Conservation (phyloP, 495 filamentous ascomycete species). For the Xylaria cubensis region DNA sequence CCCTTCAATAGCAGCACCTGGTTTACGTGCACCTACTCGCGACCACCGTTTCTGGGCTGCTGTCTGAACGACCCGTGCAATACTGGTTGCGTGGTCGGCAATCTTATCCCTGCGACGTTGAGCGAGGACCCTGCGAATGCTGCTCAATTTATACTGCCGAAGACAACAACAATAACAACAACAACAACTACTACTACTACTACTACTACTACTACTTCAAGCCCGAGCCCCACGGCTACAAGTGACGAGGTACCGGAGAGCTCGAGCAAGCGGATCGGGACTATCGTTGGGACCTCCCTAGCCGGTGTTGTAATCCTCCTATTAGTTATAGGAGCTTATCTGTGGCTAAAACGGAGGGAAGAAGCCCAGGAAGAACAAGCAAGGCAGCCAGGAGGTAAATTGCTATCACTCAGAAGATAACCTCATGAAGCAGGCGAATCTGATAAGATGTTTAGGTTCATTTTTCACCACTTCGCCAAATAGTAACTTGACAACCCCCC, state of each 20-base stretch:
- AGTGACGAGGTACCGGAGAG: neutral
- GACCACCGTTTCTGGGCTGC: conserved; percentile 45
- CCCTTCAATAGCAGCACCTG: conserved; percentile 34
- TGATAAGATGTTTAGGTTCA: neutral
- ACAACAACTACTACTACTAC: no score
- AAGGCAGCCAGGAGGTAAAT: neutral
- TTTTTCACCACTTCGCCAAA: neutral
- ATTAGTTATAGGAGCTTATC: conserved; percentile 11
- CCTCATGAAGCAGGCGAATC: neutral
- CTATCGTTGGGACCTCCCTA: conserved; percentile 27
- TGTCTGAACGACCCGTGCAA: conserved; percentile 41
- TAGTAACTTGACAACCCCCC: neutral
- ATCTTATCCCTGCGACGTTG: conserved; percentile 32
- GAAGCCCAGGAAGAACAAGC: neutral
- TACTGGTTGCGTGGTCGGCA: conserved; percentile 32
- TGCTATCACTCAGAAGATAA: neutral
- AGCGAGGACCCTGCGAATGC: conserved; percentile 27
- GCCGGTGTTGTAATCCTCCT: conserved; percentile 27
- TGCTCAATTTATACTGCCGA: conserved; percentile 19
- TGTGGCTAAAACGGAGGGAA: conserved; percentile 20
- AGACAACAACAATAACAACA: no score
- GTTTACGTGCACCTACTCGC: conserved; percentile 39
- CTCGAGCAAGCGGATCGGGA: conserved; percentile 13
- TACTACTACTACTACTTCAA: no score
- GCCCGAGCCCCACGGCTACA: neutral